Percentiles rank a stretch among this genome's conserved stretches.
Evolutionary conservation across 768 basidiomycete species (phyloP).

Genomic region (Podaxis carcinomalis): DNA sequence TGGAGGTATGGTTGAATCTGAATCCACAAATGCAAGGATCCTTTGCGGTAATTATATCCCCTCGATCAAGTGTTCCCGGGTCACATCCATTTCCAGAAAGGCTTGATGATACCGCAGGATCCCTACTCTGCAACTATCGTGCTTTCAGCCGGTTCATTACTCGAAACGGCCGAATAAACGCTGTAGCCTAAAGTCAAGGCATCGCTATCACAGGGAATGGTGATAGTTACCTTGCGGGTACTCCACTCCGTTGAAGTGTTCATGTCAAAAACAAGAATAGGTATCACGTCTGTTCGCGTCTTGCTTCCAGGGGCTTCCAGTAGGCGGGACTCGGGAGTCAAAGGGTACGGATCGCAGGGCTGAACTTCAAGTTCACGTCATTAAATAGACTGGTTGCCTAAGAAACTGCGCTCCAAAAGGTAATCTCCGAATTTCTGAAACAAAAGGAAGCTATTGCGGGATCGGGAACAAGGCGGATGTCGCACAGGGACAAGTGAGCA

Average conservation of each 20-base stretch:
- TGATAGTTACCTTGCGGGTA: neutral
- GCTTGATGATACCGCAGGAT: neutral
- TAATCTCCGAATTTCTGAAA: constrained; percentile 3
- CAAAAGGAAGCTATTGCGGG: neutral
- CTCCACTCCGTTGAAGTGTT: neutral
- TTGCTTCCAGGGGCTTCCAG: neutral
- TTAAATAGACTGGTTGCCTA: constrained; percentile 5
- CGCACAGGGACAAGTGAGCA: neutral
- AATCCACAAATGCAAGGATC: neutral
- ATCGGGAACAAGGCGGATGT: neutral
- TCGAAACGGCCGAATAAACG: too few species aligned
- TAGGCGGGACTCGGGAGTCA: neutral
- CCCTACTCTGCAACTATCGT: neutral
- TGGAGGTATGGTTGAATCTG: neutral
- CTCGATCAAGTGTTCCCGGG: neutral
- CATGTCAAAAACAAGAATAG: neutral
- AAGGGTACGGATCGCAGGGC: neutral
- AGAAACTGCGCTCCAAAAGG: constrained; percentile 2
- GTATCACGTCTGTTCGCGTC: neutral
- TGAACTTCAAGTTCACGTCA: neutral
- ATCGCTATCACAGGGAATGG: neutral
- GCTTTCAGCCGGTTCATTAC: neutral
- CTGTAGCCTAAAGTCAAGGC: too few species aligned
- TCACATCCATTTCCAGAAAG: neutral
- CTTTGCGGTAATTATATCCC: neutral